Evolutionary conservation across 192 early-diverging fungal genomes (phyloP), one percentile per base, ranked within the genome.

Genomic region (Irineochytrium annulatum): DNA sequence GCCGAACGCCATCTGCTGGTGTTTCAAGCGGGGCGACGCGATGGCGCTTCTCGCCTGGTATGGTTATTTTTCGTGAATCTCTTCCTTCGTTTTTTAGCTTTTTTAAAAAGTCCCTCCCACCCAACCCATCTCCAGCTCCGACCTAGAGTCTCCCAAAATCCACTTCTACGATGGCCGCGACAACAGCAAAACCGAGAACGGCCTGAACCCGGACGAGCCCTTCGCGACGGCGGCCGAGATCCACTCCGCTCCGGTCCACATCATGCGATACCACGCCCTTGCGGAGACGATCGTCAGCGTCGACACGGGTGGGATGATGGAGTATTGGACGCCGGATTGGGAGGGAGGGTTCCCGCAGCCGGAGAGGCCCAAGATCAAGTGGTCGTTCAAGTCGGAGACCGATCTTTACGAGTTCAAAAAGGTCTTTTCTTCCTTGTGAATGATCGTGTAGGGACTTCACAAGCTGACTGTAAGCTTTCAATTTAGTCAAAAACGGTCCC

Each of bases 351-450:
- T 26, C 11, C 26, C 53, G 1, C 52, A 34, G 6, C 27, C 54
- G n/a, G 22, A 57, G 13, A 77, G 80, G 28, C 68, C 75, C 28
- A 72, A 66, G 0, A 67, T 93, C 3, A 75, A 66, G 2, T 99
- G 93, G 71, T 77, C 81, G 49, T 86, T 87, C 65, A 99, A 99
- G 76, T 82, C 86, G 16, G 89, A 99, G 37, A 99, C 96, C 0
- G 93, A 97, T 77, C 71, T 99, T 39, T 99, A 93, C 66, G 92
- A 94, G 62, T 99, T 95, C 60, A 90, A 91, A 73, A 99, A 97
- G 74, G 87, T 89, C 56, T 35, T 57, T 32, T 22, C 19, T 29
- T 63, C 26, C 20, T 60, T 28, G 27, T 46, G 26, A 11, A 43
- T 55, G 26, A 44, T 20, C 4, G 2, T 22, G 14, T 39, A 14